Conservation (phyloP, 768 basidiomycete species). For the Lentinula boryana region DNA sequence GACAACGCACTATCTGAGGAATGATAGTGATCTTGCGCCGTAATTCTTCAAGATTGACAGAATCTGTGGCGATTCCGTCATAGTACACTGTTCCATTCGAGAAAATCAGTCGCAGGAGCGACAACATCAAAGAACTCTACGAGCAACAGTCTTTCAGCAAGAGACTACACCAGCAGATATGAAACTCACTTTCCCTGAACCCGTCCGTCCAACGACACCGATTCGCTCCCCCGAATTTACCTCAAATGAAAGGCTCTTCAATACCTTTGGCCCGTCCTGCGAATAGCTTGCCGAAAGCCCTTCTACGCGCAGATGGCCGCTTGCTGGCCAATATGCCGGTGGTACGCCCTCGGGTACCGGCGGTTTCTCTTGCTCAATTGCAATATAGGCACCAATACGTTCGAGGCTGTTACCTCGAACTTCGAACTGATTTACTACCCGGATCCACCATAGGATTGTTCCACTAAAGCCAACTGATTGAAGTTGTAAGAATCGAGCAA, state of each 20-base stretch:
- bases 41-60: slow-evolving; percentile 40
- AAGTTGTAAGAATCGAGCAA: neutral
- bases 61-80: slow-evolving; percentile 33
- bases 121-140: slow-evolving; percentile 38
- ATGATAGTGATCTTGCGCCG: slow-evolving; percentile 43
- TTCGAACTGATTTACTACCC: slow-evolving; percentile 19
- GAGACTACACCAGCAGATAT: slow-evolving; percentile 12
- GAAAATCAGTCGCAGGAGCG: slow-evolving; percentile 43
- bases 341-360: slow-evolving; percentile 28
- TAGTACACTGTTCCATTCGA: slow-evolving; percentile 40
- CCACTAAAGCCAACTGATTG: slow-evolving; percentile 12
- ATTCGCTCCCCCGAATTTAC: slow-evolving; percentile 41
- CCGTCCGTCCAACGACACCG: slow-evolving; percentile 52
- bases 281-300: slow-evolving; percentile 35
- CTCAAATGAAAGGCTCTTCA: slow-evolving; percentile 36
- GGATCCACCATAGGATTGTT: slow-evolving; percentile 16
- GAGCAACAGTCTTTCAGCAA: neutral
- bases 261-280: slow-evolving; percentile 37
- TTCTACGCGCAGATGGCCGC: slow-evolving; percentile 36
- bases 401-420: slow-evolving; percentile 18
- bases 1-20: slow-evolving; percentile 22
- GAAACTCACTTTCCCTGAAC: slow-evolving; percentile 42
- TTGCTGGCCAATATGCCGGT: slow-evolving; percentile 49
- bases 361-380: slow-evolving; percentile 41
- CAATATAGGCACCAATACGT: slow-evolving; percentile 39